Evolutionary conservation across 106 monocot genomes (phyloP).

Genomic region (Allium cepa): DNA sequence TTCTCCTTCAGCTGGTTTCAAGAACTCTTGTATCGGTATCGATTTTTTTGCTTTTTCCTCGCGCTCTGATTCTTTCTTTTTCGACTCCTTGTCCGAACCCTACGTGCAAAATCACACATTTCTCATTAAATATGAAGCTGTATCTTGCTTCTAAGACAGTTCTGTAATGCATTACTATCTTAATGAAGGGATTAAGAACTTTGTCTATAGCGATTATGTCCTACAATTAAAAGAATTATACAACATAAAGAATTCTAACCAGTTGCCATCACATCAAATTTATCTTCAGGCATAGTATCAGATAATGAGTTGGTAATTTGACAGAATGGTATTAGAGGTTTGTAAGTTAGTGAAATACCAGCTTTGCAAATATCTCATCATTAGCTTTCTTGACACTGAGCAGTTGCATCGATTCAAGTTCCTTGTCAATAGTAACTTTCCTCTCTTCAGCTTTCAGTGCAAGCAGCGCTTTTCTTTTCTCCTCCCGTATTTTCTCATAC

Average conservation of each 20-base stretch:
- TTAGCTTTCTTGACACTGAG: conserved; percentile 48
- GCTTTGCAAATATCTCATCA: conserved; percentile 53
- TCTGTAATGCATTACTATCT: too few relatives aligned
- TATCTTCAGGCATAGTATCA: too few relatives aligned
- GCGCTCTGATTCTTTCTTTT: conserved; percentile 42
- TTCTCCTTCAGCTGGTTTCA: conserved; percentile 79
- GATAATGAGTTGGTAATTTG: too few relatives aligned
- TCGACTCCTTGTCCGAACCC: conserved; percentile 74
- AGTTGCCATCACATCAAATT: too few relatives aligned
- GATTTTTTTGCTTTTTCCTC: conserved; percentile 67
- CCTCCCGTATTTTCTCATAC: conserved; percentile 65
- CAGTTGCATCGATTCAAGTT: conserved; percentile 49
- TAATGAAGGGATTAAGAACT: too few relatives aligned
- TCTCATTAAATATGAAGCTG: too few relatives aligned
- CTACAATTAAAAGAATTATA: too few relatives aligned
- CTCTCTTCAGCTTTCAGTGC: conserved; percentile 52
- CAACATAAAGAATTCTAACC: too few relatives aligned
- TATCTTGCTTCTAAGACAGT: too few relatives aligned
- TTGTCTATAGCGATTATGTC: too few relatives aligned
- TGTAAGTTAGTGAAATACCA: background rate
- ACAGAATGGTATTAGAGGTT: too few relatives aligned
- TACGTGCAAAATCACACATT: background rate
- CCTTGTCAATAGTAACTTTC: conserved; percentile 58
- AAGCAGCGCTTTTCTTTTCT: conserved; percentile 59
- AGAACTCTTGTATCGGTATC: conserved; percentile 25